phyloP scores from a whole-genome alignment of 495 filamentous ascomycete genomes.

The Daldinia concentrica region DNA sequence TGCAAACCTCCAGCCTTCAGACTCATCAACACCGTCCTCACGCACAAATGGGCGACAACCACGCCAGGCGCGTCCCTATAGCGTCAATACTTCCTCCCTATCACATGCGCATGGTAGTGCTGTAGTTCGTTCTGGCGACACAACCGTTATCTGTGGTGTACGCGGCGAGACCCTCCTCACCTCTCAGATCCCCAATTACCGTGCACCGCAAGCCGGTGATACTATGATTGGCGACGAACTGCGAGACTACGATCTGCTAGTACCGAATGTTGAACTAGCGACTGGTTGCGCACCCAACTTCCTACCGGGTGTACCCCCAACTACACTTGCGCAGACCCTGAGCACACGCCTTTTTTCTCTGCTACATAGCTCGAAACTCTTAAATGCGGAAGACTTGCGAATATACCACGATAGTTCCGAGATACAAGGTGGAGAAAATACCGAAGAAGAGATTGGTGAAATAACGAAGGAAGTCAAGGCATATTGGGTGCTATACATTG shows the following conservation, averaged over 20 bases:
- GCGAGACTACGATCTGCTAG: constrained; percentile 74
- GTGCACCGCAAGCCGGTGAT: constrained; percentile 44
- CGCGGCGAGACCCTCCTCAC: constrained; percentile 84
- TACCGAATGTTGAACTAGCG: constrained; percentile 89
- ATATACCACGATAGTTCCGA: constrained; percentile 71
- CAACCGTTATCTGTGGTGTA: constrained; percentile 89
- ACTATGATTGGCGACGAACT: constrained; percentile 48
- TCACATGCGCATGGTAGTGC: constrained; percentile 89
- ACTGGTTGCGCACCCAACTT: constrained; percentile 89
- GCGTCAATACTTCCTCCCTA: constrained; percentile 79
- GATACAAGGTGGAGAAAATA: constrained; percentile 42
- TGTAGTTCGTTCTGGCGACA: constrained; percentile 87
- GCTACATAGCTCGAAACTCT: constrained; percentile 71
- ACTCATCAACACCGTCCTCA: constrained; percentile 61
- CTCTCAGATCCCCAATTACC: constrained; percentile 71
- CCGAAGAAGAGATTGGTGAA: constrained; percentile 45
- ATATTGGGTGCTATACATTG: constrained; percentile 95
- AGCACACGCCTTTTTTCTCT: constrained; percentile 78
- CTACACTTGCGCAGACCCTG: constrained; percentile 80
- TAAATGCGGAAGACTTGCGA: constrained; percentile 69
- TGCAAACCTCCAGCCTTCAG: constrained; percentile 76
- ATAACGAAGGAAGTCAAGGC: constrained; percentile 69
- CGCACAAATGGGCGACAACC: constrained; percentile 83
- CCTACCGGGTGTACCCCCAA: constrained; percentile 83
- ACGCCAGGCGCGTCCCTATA: constrained; percentile 71